phyloP scores from a whole-genome alignment of 495 filamentous ascomycete species.

The Annulohypoxylon nitens region DNA sequence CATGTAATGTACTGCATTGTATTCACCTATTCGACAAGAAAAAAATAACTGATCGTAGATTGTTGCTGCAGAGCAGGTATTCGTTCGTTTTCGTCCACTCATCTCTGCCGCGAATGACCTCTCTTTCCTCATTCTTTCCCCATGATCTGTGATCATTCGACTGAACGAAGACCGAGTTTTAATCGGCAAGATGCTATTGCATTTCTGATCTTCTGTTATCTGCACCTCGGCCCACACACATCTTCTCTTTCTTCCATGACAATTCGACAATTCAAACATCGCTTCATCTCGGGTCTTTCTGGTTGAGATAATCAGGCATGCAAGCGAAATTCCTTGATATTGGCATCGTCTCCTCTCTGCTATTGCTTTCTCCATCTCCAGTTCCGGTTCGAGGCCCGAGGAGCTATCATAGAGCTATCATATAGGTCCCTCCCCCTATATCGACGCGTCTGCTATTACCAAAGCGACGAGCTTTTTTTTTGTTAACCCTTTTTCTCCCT shows the following conservation, averaged over 20 bases:
- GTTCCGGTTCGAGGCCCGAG: conserved; percentile 47
- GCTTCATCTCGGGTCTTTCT: conserved; percentile 50
- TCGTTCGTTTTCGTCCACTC: conserved; percentile 17
- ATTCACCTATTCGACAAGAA: neutral
- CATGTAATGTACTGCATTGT: neutral
- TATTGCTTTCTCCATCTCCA: conserved; percentile 48
- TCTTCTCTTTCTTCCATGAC: conserved; percentile 29
- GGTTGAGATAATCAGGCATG: conserved; percentile 39
- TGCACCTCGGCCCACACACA: conserved; percentile 44
- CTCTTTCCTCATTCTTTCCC: conserved; percentile 5
- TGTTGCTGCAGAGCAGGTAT: conserved; percentile 16
- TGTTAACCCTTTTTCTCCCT: neutral
- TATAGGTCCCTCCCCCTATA: conserved; percentile 44
- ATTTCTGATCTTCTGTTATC: conserved; percentile 27
- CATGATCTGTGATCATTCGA: conserved; percentile 10
- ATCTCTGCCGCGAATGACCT: conserved; percentile 22
- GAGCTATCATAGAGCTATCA: conserved; percentile 41
- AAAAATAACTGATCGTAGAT: conserved; percentile 31
- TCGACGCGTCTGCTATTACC: conserved; percentile 43
- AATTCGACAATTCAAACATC: conserved; percentile 40
- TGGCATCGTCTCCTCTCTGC: conserved; percentile 47
- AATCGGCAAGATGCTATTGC: conserved; percentile 33
- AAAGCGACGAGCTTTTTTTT: conserved; percentile 38
- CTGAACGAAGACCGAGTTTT: conserved; percentile 20
- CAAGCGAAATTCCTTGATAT: conserved; percentile 51